These are phyloP conservation scores for Populus hybrid DNA, from an alignment of 441 rosid genomes.

Conservation along the genomic window DNA sequence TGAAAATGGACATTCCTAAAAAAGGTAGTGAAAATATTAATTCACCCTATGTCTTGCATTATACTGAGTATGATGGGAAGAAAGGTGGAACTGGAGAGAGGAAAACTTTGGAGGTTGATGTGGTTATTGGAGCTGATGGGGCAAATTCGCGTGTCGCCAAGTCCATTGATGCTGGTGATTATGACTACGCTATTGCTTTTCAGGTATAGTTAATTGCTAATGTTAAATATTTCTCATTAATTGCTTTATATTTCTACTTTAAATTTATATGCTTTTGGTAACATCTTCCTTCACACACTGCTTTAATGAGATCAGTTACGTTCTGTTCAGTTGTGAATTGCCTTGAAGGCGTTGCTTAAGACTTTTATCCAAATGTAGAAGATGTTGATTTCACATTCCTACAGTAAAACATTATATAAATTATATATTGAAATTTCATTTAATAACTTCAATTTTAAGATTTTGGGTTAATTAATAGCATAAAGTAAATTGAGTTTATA, in stretches of 20 bases:
- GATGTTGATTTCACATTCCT: neutral
- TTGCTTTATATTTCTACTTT: neutral
- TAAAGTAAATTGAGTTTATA: neutral
- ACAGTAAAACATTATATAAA: too few relatives aligned
- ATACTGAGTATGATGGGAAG: constrained; percentile 70
- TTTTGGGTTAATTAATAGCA: neutral
- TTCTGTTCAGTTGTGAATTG: neutral
- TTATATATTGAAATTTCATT: neutral
- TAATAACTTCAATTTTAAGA: too few relatives aligned
- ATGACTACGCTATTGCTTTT: constrained; percentile 88
- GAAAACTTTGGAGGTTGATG: constrained; percentile 84
- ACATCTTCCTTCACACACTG: neutral
- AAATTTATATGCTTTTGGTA: neutral
- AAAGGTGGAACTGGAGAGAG: constrained; percentile 61
- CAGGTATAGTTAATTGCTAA: constrained; percentile 44
- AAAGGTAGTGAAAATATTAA: constrained; percentile 30
- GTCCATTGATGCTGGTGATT: constrained; percentile 80
- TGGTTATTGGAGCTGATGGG: constrained; percentile 89
- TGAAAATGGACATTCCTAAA: constrained; percentile 72
- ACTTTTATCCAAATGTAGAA: neutral
- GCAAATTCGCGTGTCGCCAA: constrained; percentile 94
- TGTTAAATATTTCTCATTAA: neutral
- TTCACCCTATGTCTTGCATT: constrained; percentile 60
- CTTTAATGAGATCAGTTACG: neutral
- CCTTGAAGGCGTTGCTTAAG: neutral